These are phyloP conservation scores for Galeopsis tetrahit DNA, from an alignment of 257 asterid species.

Conservation along the genomic window DNA sequence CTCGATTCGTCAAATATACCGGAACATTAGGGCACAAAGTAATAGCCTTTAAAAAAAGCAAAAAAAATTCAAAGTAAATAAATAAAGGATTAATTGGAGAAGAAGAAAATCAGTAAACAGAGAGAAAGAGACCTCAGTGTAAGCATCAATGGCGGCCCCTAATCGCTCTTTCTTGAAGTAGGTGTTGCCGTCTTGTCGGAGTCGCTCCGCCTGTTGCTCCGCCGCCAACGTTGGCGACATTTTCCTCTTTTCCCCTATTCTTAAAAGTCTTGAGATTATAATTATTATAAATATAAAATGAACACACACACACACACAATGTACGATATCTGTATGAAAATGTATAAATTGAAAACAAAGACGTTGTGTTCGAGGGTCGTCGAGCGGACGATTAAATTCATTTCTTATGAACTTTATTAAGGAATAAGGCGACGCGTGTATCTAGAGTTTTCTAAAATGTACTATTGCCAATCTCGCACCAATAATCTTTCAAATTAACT, in stretches of 20 bases:
- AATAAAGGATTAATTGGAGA: background rate
- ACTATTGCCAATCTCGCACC: background rate
- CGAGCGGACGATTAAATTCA: background rate
- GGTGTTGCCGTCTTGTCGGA: conserved; percentile 69
- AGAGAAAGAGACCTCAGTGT: conserved; percentile 66
- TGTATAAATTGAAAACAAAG: background rate
- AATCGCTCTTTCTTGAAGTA: conserved; percentile 68
- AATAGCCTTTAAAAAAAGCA: conserved; percentile 64
- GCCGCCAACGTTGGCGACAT: conserved; percentile 63
- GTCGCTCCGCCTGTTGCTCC: conserved; percentile 82
- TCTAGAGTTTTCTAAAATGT: background rate
- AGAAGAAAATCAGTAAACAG: background rate
- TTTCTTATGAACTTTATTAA: background rate
- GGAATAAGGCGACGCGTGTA: background rate
- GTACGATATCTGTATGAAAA: background rate
- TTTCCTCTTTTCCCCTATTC: conserved; percentile 45
- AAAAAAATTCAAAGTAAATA: conserved; percentile 4
- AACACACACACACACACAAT: background rate
- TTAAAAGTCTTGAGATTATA: background rate
- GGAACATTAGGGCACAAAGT: conserved; percentile 88
- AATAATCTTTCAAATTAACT: too few species aligned
- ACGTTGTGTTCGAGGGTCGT: background rate
- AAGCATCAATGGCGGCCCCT: conserved; percentile 94
- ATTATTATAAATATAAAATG: background rate
- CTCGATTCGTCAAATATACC: conserved; percentile 92